Evolutionary conservation across 2,329 filamentous ascomycete genomes (phyloP), one percentile per base, ranked within the genome.

Genomic region (Microascus cirrosus): DNA sequence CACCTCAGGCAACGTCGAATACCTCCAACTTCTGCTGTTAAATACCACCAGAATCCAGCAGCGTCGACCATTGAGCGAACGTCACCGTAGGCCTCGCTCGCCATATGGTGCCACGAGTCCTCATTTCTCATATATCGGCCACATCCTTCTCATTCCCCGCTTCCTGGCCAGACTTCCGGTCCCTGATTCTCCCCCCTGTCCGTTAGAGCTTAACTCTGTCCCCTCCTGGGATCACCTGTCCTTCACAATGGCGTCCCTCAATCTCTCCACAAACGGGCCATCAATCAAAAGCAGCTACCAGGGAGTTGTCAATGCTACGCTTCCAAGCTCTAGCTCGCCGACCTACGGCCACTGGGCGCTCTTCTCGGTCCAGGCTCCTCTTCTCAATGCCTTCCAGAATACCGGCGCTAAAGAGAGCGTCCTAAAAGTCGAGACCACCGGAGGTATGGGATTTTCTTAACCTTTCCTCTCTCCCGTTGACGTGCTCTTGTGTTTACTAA

Each of bases 321-420:
- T 75, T 56, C 70, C 74, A 28, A 73, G 78, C 36, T 77, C 79
- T 39, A 78, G 77, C 68, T 96, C 92, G 54, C 81, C 89, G 45
- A 96, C 91, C 54, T 89, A 89, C 68, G 91, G 83, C 62, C 89
- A 93, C 77, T 99, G 94, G 94, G 93, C 90, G 22, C 78, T 99
- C 61, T 96, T 95, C 75, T 89, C 89, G 8, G 94, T 99, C 48
- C 89, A 94, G 70, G 89, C 93, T 60, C 94, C 94, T 58, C 82
- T 99, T 48, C 81, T 90, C 69, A 97, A 88, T 75, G 92, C 92
- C 60, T 99, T 99, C 71, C 90, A 96, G 73, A 89, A 94, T 69
- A 80, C 83, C 59, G 45, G 45, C 45, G 79, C 84, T 63, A 97
- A 96, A 75, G 93, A 97, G 74, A 97, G 93, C 71, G 83, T 96